Conservation (phyloP, 1,284 basidiomycete genomes). For the Tylopilus sp. region DNA sequence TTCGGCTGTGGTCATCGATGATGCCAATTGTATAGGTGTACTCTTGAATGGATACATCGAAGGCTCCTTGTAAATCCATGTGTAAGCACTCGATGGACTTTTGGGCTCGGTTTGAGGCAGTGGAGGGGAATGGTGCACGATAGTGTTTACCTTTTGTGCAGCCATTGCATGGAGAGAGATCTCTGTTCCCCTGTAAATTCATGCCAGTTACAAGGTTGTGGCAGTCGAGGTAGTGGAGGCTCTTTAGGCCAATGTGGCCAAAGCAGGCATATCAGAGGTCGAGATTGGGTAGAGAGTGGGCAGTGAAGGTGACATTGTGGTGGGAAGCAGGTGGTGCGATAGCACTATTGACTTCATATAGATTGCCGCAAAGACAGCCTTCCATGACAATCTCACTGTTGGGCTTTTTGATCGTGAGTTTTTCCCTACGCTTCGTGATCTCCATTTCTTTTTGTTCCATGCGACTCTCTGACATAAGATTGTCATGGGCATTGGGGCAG, state of each 20-base stretch:
- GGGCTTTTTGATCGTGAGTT: background rate
- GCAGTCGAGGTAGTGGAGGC: background rate
- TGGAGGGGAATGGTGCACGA: background rate
- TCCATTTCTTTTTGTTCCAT: slow-evolving; percentile 3
- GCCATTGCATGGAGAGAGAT: slow-evolving; percentile 7
- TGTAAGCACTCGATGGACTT: background rate
- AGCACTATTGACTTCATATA: background rate
- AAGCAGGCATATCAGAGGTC: slow-evolving; percentile 12
- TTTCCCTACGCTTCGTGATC: background rate
- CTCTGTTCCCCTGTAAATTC: background rate
- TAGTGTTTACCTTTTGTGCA: slow-evolving; percentile 13
- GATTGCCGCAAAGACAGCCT: background rate
- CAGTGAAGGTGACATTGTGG: background rate
- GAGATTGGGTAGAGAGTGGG: background rate
- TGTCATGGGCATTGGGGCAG: slow-evolving; percentile 10
- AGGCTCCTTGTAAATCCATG: slow-evolving; percentile 11
- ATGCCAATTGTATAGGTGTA: slow-evolving; percentile 5
- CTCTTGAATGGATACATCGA: slow-evolving; percentile 2
- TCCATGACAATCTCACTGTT: background rate
- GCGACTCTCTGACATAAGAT: slow-evolving; percentile 12
- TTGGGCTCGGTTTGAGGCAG: background rate
- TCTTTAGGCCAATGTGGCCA: slow-evolving; percentile 8
- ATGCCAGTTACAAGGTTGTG: slow-evolving; percentile 11
- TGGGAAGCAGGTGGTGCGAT: no score
- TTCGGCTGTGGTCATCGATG: slow-evolving; percentile 8